These are phyloP conservation scores for Leucosporidium yakuticum DNA, from an alignment of 768 basidiomycete species.

Conservation along the genomic window DNA sequence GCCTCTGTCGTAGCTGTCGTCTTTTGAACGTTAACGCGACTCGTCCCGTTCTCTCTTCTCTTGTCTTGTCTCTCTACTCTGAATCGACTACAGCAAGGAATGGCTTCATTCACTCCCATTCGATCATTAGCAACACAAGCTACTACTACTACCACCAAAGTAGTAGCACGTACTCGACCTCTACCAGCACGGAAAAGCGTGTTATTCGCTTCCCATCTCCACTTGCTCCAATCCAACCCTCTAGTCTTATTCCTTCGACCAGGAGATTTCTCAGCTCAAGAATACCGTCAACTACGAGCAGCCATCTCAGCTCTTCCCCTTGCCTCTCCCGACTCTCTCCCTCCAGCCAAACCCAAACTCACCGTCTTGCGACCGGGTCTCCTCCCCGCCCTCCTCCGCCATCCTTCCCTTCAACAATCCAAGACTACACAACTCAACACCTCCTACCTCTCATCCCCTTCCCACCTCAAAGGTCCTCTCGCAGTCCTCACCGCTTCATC, in stretches of 20 bases:
- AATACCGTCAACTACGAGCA: slow-evolving; percentile 61
- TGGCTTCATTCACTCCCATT: not conserved
- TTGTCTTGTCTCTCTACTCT: not conserved
- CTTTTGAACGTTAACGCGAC: no score
- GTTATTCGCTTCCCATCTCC: slow-evolving; percentile 72
- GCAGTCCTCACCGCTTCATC: slow-evolving; percentile 61
- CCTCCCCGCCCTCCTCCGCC: slow-evolving; percentile 62
- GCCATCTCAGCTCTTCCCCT: slow-evolving; percentile 50
- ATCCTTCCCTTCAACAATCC: not conserved
- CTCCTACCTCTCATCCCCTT: slow-evolving; percentile 50
- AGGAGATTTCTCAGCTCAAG: slow-evolving; percentile 63
- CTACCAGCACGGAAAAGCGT: slow-evolving; percentile 73
- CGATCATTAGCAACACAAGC: not conserved
- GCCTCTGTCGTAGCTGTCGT: no score
- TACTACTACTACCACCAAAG: not conserved
- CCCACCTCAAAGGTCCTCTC: slow-evolving; percentile 59
- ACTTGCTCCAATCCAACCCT: slow-evolving; percentile 53
- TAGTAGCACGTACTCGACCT: slow-evolving; percentile 49
- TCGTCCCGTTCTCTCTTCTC: not conserved
- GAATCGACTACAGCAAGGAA: no score
- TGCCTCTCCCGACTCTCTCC: slow-evolving; percentile 47
- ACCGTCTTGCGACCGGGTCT: slow-evolving; percentile 70
- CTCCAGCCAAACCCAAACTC: slow-evolving; percentile 51
- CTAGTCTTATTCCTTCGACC: slow-evolving; percentile 68
- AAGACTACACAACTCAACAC: slow-evolving; percentile 51